Base-by-base conservation (phyloP, 176 grass and related monocot genomes). In the Elaeis guineensis region DNA sequence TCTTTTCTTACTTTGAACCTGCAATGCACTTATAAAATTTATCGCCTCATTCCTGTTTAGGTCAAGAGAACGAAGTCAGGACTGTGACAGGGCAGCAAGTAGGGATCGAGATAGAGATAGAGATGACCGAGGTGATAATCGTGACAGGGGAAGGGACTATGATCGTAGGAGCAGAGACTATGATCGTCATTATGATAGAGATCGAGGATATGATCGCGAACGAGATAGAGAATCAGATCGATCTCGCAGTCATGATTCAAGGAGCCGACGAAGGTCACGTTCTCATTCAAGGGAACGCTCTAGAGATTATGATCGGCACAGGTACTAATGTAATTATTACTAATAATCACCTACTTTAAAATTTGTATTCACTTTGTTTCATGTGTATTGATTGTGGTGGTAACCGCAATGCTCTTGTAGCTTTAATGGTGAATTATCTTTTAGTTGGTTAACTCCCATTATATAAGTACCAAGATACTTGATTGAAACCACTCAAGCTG, bases 21-120 rank as follows among this genome's bases (percentile, higher is more conserved):
- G 9, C 9, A 3, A 44, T 9, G 16, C 20, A 20, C 49, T 64
- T 32, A 24, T 58, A 60, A 12, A 12, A 30, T 59, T 64, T 6
- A 24, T 16, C 57, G 59, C 52, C 9, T 69, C 6, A 17, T 32
- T 50, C 30, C 35, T 44, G 8, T 67, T 75, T 51, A 86, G 90
- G 72, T 87, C 83, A 29, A 87, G 69, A 68, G 91, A 96, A 74
- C 89, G 78, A 51, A 96, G 86, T 63, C 19, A 59, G 57, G 91
- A 96, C 26, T 53, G 21, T 56, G 75, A 75, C 17, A 90, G 83
- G 63, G 75, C 77, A 48, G 85, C 61, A 69, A 95, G 83, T 68
- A 89, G 70, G 63, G 90, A 90, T 23, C 75, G 6, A 30, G 70
- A 82, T 28, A 22, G 15, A 35, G 52, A 68, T 32, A 86, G 77